These are phyloP conservation scores for Emergomyces africanus DNA, from an alignment of 2,329 filamentous ascomycete genomes.

Conservation along the genomic window DNA sequence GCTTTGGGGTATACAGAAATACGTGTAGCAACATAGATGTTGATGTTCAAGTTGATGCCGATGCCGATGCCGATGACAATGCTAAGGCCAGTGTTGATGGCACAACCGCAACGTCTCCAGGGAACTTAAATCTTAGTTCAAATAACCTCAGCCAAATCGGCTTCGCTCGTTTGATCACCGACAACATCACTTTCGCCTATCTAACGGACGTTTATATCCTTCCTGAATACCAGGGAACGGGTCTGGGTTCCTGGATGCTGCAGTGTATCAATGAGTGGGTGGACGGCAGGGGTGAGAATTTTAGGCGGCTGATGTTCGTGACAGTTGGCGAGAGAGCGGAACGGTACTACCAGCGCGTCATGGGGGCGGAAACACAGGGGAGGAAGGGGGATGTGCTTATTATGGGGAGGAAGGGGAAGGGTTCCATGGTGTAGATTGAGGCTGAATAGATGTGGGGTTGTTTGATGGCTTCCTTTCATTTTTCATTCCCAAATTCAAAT, in stretches of 20 bases:
- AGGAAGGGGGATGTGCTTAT: slow-evolving; percentile 3
- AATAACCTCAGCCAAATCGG: slow-evolving; percentile 36
- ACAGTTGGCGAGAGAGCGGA: slow-evolving; percentile 8
- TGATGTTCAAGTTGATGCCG: neutral
- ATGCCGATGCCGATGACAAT: neutral
- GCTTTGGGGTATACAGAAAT: slow-evolving; percentile 42
- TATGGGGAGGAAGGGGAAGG: slow-evolving; percentile 6
- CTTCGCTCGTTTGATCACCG: slow-evolving; percentile 53
- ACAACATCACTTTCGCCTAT: slow-evolving; percentile 56
- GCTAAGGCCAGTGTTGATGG: neutral
- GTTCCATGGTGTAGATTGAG: neutral
- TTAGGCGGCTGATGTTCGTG: slow-evolving; percentile 46
- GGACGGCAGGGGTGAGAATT: slow-evolving; percentile 43
- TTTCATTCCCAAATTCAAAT: too few relatives aligned
- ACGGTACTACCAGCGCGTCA: slow-evolving; percentile 8
- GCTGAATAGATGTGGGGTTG: neutral
- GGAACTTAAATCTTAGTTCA: neutral
- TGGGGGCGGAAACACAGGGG: slow-evolving; percentile 8
- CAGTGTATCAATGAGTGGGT: slow-evolving; percentile 45
- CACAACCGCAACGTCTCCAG: slow-evolving; percentile 1
- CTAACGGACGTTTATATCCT: slow-evolving; percentile 57
- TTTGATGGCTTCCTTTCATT: neutral
- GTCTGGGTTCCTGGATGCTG: slow-evolving; percentile 55
- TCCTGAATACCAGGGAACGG: slow-evolving; percentile 45
- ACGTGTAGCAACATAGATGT: slow-evolving; percentile 4